Evolutionary conservation across 768 basidiomycete species (phyloP).

Genomic region (Cyclocybe aegerita): DNA sequence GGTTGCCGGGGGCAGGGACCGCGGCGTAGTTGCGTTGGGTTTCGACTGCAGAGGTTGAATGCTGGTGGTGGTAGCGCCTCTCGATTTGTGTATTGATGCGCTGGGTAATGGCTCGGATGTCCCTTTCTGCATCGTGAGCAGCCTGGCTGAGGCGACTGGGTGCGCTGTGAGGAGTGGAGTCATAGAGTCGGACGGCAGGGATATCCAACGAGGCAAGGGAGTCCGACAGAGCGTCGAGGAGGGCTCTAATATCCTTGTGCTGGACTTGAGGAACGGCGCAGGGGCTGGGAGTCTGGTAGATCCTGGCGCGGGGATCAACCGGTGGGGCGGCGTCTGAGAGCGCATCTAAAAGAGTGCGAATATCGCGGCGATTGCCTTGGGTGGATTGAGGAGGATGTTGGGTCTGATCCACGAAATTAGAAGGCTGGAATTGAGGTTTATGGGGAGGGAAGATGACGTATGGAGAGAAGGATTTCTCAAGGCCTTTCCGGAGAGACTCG

Average conservation of each 20-base stretch:
- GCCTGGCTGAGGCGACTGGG: neutral
- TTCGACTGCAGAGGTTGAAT: neutral
- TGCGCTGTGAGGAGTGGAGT: neutral
- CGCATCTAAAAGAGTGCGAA: conserved; percentile 17
- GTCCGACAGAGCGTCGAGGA: conserved; percentile 19
- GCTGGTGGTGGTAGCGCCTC: neutral
- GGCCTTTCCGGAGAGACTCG: conserved; percentile 59
- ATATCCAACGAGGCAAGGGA: neutral
- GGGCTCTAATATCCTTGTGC: conserved; percentile 15
- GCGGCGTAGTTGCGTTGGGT: neutral
- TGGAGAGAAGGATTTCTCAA: conserved; percentile 42
- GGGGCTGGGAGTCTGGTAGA: neutral
- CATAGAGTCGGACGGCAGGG: neutral
- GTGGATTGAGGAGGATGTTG: conserved; percentile 1
- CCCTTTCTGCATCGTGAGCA: conserved; percentile 4
- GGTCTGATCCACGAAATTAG: neutral
- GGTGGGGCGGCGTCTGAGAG: conserved; percentile 2
- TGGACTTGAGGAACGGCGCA: neutral
- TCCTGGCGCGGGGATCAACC: neutral
- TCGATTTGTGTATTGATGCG: conserved; percentile 8
- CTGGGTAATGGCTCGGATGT: conserved; percentile 10
- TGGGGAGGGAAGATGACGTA: conserved; percentile 35
- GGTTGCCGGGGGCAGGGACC: too few species aligned
- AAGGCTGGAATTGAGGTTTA: conserved; percentile 27
- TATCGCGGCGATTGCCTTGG: conserved; percentile 4